Conservation (phyloP, 2,329 filamentous ascomycete genomes). For the Fusarium sp. region DNA sequence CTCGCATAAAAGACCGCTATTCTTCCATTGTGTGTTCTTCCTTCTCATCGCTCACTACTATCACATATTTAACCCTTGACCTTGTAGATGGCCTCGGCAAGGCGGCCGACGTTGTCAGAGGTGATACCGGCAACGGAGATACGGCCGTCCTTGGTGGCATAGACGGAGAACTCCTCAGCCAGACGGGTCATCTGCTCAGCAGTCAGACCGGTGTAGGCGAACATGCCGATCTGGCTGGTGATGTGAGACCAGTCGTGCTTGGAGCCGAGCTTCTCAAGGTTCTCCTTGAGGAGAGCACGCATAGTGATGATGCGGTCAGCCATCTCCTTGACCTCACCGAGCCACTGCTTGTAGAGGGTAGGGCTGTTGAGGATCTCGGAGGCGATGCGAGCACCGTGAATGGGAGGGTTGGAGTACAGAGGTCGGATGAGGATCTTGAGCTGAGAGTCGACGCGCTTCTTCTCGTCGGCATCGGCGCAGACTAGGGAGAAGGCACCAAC, state of each 20-base stretch:
- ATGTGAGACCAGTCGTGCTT: slow-evolving; percentile 99
- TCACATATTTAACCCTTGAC: slow-evolving; percentile 70
- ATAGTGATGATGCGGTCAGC: slow-evolving; percentile 99
- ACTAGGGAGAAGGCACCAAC: slow-evolving; percentile 96
- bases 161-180: slow-evolving; percentile 96
- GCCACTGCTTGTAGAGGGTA: slow-evolving; percentile 90
- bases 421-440: slow-evolving; percentile 98
- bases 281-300: slow-evolving; percentile 92
- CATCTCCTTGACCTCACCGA: slow-evolving; percentile 97
- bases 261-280: slow-evolving; percentile 93
- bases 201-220: slow-evolving; percentile 94
- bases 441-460: slow-evolving; percentile 95
- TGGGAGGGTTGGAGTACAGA: slow-evolving; percentile 96
- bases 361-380: slow-evolving; percentile 90
- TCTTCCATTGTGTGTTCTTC: neutral
- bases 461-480: slow-evolving; percentile 85
- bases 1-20: neutral
- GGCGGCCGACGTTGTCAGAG: slow-evolving; percentile 78
- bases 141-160: slow-evolving; percentile 92
- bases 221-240: slow-evolving; percentile 99
- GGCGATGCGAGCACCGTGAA: slow-evolving; percentile 95
- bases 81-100: slow-evolving; percentile 87
- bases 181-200: slow-evolving; percentile 91
- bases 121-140: slow-evolving; percentile 90
- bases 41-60: neutral